Base-by-base conservation (phyloP, 2,329 filamentous ascomycete species). In the Trichoderma guizhouense region DNA sequence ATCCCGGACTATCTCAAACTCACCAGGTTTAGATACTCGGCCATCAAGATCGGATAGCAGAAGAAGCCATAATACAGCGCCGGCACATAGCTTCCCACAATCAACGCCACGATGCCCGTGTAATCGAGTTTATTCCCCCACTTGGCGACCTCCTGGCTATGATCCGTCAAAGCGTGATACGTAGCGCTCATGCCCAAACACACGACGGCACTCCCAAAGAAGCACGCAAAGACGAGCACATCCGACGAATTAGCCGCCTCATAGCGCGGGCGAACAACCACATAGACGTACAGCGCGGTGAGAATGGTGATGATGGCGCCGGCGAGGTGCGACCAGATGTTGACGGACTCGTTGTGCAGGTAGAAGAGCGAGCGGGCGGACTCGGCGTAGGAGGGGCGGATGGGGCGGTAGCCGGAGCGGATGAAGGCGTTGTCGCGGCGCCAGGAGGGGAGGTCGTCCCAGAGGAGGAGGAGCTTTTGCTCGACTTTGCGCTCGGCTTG, bases 61-160 rank as follows among this genome's bases (percentile, higher is more conserved):
- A 89, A 93, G 80, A 97, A 94, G 4, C 92, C 94, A 81, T 97
- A 97, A 81, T 93, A 96, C 72, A 99, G 82, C 64, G 93, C 92
- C 2, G 96, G 95, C 60, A 98, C 89, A 79, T 95, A 97, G 79
- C 92, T 95, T 7, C 96, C 96, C 75, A 95, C 93, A 72, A 98
- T 98, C 75, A 99, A 84, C 63, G 91, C 89, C 34, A 98, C 93
- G 76, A 99, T 99, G 7, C 96, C 96, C 6, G 95, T 89, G 80
- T 99, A 98, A 80, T 99, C 96, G 71, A 98, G 84, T 81, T 97
- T 93, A 80, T 98, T 98, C 12, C 95, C 95, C 85, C 94, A 93
- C 73, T 89, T 91, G 2, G 92, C 90, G 15, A 98, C 93, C 2
- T 83, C 82, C 47, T 90, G 88, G 21, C 93, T 96, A 81, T 99